phyloP scores from a whole-genome alignment of 208 protist genomes.

The Wallacemonas sp. region DNA sequence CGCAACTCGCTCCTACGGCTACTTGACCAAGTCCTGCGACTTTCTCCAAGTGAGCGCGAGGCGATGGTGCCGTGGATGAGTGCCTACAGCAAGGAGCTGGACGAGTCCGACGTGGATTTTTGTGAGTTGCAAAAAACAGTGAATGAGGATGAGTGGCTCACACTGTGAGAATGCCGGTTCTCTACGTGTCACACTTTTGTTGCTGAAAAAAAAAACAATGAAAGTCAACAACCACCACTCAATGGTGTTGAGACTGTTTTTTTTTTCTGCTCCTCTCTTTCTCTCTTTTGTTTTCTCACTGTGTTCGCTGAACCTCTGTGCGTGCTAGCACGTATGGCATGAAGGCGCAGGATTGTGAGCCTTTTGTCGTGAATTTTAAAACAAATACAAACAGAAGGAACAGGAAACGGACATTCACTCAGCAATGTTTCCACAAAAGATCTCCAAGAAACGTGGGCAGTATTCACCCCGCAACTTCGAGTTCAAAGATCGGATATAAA shows the following conservation, averaged over 20 bases:
- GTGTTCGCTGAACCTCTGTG: too few relatives aligned
- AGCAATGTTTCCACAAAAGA: too few relatives aligned
- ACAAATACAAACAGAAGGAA: too few relatives aligned
- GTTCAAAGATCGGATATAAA: too few relatives aligned
- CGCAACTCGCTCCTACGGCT: conserved; percentile 63
- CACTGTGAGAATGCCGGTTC: conserved; percentile 57
- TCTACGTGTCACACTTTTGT: too few relatives aligned
- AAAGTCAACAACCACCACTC: background rate
- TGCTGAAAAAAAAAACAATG: background rate
- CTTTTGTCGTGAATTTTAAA: too few relatives aligned
- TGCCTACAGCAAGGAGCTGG: conserved; percentile 78
- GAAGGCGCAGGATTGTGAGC: too few relatives aligned
- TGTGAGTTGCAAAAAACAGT: conserved; percentile 59
- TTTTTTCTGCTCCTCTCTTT: too few relatives aligned
- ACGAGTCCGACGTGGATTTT: conserved; percentile 76
- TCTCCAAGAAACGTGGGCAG: too few relatives aligned
- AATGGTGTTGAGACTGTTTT: too few relatives aligned
- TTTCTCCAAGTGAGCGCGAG: conserved; percentile 11
- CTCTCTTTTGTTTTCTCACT: background rate
- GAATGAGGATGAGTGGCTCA: conserved; percentile 85
- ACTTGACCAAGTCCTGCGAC: conserved; percentile 42
- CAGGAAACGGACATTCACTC: too few relatives aligned
- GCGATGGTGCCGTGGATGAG: conserved; percentile 50
- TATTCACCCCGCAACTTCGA: too few relatives aligned
- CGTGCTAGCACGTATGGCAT: background rate